Conservation (phyloP, 2,329 filamentous ascomycete genomes). For the Scortechinia acanthostroma region DNA sequence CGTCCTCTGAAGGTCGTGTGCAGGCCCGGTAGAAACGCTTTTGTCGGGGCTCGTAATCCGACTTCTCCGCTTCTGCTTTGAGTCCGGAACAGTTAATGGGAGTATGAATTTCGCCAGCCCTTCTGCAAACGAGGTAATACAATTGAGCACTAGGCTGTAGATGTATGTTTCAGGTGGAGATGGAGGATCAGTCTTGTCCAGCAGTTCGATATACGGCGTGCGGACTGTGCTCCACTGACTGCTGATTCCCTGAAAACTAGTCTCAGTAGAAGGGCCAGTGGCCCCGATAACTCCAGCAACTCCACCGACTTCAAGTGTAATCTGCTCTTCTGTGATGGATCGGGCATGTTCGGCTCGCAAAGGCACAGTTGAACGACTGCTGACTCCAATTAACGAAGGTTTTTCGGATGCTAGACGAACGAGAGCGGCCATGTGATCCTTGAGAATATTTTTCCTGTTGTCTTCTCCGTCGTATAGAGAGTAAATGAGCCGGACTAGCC, state of each 20-base stretch:
- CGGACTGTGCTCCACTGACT: slow-evolving; percentile 83
- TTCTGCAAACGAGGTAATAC: slow-evolving; percentile 84
- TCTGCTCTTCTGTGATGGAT: slow-evolving; percentile 62
- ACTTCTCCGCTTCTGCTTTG: slow-evolving; percentile 45
- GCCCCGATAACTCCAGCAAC: slow-evolving; percentile 81
- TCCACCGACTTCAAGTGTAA: slow-evolving; percentile 81
- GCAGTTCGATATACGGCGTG: slow-evolving; percentile 82
- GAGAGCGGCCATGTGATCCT: slow-evolving; percentile 77
- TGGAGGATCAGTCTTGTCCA: slow-evolving; percentile 85
- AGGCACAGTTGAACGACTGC: slow-evolving; percentile 81
- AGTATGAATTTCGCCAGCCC: slow-evolving; percentile 88
- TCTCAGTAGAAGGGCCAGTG: slow-evolving; percentile 57
- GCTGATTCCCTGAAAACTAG: slow-evolving; percentile 71
- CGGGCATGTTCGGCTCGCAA: slow-evolving; percentile 9
- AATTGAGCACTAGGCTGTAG: slow-evolving; percentile 81
- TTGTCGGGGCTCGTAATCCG: slow-evolving; percentile 29
- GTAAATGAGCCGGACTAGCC: slow-evolving; percentile 73
- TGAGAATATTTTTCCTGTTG: slow-evolving; percentile 69
- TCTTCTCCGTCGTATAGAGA: slow-evolving; percentile 69
- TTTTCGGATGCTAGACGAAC: slow-evolving; percentile 91
- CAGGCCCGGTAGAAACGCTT: slow-evolving; percentile 29
- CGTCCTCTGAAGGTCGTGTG: slow-evolving; percentile 21
- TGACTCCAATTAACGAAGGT: slow-evolving; percentile 78
- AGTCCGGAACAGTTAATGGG: slow-evolving; percentile 78
- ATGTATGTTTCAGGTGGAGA: slow-evolving; percentile 84